Evolutionary conservation across 2,329 filamentous ascomycete species (phyloP).

Genomic region (Escovopsis sp.): DNA sequence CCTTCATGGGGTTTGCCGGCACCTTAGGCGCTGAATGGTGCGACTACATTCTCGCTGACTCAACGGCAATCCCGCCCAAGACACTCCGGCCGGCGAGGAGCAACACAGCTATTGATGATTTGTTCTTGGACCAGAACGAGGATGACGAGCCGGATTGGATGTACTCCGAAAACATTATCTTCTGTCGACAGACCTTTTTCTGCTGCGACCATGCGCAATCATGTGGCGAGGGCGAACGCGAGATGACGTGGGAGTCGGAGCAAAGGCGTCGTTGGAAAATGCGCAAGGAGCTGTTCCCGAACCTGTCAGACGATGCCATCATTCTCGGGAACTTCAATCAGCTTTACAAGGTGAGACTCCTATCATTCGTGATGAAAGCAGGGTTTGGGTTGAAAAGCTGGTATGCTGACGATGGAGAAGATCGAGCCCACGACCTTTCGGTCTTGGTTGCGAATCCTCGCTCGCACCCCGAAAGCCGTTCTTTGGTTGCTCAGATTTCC

Average conservation of each 20-base stretch:
- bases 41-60: conserved; percentile 86
- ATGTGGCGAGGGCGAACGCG: conserved; percentile 53
- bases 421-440: conserved; percentile 96
- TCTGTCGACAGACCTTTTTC: conserved; percentile 89
- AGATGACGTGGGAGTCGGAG: conserved; percentile 70
- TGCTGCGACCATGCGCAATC: conserved; percentile 95
- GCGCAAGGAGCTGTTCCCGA: conserved; percentile 83
- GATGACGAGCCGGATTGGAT: conserved; percentile 69
- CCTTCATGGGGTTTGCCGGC: conserved; percentile 97
- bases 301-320: conserved; percentile 64
- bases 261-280: conserved; percentile 74
- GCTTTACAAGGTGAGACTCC: conserved; percentile 72
- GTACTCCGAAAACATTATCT: conserved; percentile 94
- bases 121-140: conserved; percentile 50
- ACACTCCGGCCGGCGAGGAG: conserved; percentile 69
- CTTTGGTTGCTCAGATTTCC: conserved; percentile 96
- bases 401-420: conserved; percentile 27
- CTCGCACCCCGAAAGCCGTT: conserved; percentile 70
- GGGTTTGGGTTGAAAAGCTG: background rate
- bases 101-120: conserved; percentile 61
- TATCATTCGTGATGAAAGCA: background rate
- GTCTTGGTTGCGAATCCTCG: conserved; percentile 84
- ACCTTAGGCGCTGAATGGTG: conserved; percentile 97
- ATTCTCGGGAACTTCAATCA: conserved; percentile 98
- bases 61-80: conserved; percentile 66